phyloP scores from a whole-genome alignment of 768 basidiomycete species.

The Russula dissimulans region DNA sequence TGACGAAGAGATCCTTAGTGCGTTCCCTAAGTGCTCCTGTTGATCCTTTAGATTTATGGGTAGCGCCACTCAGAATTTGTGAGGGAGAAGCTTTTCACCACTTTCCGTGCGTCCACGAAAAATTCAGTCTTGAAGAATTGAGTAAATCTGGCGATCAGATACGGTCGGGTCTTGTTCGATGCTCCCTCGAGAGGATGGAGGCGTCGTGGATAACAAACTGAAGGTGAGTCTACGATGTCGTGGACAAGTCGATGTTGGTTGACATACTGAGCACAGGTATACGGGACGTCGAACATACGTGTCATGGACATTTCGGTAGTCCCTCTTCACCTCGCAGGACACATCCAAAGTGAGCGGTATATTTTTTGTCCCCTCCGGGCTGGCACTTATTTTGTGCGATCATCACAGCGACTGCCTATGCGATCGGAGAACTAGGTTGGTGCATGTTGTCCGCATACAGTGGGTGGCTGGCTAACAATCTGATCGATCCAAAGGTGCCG shows the following conservation, averaged over 20 bases:
- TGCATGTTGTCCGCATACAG: background rate
- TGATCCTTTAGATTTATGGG: background rate
- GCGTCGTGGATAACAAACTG: constrained; percentile 17
- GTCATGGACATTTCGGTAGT: constrained; percentile 26
- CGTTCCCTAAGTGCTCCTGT: background rate
- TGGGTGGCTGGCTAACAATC: background rate
- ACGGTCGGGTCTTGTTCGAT: constrained; percentile 14
- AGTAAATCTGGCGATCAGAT: background rate
- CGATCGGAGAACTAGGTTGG: constrained; percentile 15
- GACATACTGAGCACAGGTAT: constrained; percentile 16
- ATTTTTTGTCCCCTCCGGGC: background rate
- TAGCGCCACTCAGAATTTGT: background rate
- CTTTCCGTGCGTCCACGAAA: background rate
- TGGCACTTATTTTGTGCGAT: background rate
- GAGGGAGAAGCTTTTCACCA: background rate
- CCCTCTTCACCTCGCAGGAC: constrained; percentile 24
- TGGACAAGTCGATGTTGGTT: background rate
- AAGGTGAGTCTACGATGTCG: constrained; percentile 2
- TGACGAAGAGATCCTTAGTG: constrained; percentile 13
- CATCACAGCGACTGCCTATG: constrained; percentile 14
- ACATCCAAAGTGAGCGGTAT: constrained; percentile 16
- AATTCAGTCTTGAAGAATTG: no score
- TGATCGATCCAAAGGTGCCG: constrained; percentile 4
- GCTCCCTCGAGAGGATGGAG: constrained; percentile 16
- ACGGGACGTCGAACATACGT: constrained; percentile 26